A percentile compares a stretch with the other conserved stretches of the same genome.
Conservation (phyloP, 805 yeast species). For the Saturnispora mendoncae region DNA sequence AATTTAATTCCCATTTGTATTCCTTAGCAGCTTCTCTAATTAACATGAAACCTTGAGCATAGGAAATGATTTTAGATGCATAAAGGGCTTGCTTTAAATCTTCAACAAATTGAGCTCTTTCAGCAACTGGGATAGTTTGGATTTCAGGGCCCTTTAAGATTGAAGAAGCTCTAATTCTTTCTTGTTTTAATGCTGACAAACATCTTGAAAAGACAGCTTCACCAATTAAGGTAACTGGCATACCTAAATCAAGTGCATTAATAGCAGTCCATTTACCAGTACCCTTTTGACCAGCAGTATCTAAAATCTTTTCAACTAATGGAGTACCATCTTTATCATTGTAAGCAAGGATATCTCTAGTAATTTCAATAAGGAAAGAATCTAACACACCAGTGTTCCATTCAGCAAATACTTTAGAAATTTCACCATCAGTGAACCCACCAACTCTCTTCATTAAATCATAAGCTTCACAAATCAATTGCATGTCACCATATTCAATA, state of each 20-base stretch:
- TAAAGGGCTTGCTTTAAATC: constrained; percentile 96
- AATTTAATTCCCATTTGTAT: constrained; percentile 94
- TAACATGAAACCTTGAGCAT: constrained; percentile 99
- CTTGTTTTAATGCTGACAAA: constrained; percentile 83
- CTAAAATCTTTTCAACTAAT: constrained; percentile 91
- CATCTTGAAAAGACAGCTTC: constrained; percentile 98
- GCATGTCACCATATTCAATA: constrained; percentile 99
- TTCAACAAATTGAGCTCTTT: constrained; percentile 78
- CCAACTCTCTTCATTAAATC: constrained; percentile 93
- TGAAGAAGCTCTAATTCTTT: constrained; percentile 81
- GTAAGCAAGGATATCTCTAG: constrained; percentile 87
- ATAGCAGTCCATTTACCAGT: constrained; percentile 99
- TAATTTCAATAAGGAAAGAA: constrained; percentile 93
- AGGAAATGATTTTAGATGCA: constrained; percentile 96
- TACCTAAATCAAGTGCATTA: constrained; percentile 94
- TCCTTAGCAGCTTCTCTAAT: constrained; percentile 97
- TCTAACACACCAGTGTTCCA: constrained; percentile 98
- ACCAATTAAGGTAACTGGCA: constrained; percentile 97
- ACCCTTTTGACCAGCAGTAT: constrained; percentile 98
- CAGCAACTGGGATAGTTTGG: constrained; percentile 55
- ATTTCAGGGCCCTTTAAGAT: constrained; percentile 70
- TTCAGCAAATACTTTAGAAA: constrained; percentile 79
- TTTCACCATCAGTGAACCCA: constrained; percentile 82
- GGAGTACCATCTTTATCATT: constrained; percentile 88
- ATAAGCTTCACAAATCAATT: constrained; percentile 95